Evolutionary conservation across 331 rosid genomes (phyloP).

Genomic region (Acacia concinna): DNA sequence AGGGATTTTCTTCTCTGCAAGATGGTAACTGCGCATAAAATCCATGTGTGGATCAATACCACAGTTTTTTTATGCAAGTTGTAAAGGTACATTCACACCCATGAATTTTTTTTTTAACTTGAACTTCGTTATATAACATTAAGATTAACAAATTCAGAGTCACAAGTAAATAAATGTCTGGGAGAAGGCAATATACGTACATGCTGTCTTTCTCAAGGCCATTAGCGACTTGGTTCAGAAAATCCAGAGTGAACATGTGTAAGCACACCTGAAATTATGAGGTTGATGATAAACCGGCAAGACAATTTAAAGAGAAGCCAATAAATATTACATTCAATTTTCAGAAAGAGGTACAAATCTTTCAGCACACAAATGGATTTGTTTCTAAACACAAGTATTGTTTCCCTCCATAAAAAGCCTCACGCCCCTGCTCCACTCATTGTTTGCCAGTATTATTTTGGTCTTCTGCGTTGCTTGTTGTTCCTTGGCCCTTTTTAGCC

Average conservation of each 20-base stretch:
- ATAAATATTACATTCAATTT: conserved; percentile 13
- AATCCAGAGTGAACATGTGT: conserved; percentile 96
- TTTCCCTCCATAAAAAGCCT: not conserved
- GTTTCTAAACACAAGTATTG: conserved; percentile 1
- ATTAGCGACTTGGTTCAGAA: conserved; percentile 94
- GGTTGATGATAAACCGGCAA: conserved; percentile 27
- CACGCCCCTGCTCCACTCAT: not conserved
- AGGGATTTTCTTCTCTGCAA: conserved; percentile 96
- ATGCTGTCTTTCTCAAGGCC: conserved; percentile 98
- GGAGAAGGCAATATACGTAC: conserved; percentile 47
- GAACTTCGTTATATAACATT: conserved; percentile 21
- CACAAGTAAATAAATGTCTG: conserved; percentile 5
- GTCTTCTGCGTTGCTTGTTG: not conserved
- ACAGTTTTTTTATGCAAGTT: not conserved
- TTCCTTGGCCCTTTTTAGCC: not conserved
- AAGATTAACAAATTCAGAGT: conserved; percentile 14
- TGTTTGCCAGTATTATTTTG: not conserved
- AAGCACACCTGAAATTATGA: conserved; percentile 80
- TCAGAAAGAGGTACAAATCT: not conserved
- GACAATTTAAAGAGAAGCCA: conserved; percentile 11
- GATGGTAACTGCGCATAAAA: conserved; percentile 72
- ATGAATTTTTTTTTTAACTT: not conserved
- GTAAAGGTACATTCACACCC: not conserved
- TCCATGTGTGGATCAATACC: conserved; percentile 31
- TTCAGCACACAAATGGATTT: not conserved